Evolutionary conservation across 371 early-diverging fungal genomes (phyloP).

Genomic region (Thermomucor indicae-seudaticae): DNA sequence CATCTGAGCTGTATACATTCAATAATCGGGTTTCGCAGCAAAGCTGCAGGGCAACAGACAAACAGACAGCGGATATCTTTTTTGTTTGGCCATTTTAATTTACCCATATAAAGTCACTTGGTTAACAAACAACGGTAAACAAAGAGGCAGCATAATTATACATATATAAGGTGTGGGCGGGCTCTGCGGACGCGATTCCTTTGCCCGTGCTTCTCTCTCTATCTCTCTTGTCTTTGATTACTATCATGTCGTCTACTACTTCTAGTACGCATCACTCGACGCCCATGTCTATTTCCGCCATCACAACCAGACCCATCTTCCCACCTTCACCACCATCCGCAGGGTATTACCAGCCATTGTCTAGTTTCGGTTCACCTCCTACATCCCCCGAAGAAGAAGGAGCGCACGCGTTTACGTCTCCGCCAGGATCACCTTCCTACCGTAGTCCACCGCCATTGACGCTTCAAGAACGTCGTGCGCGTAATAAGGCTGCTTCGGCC

Average conservation of each 20-base stretch:
- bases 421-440: slow-evolving; percentile 37
- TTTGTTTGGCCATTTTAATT: too few species aligned
- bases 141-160: too few species aligned
- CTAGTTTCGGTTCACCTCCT: slow-evolving; percentile 10
- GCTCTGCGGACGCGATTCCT: too few species aligned
- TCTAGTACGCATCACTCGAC: not conserved
- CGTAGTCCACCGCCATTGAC: slow-evolving; percentile 35
- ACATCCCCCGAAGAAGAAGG: slow-evolving; percentile 1
- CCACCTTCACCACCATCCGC: slow-evolving; percentile 20
- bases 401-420: slow-evolving; percentile 17
- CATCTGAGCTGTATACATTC: too few species aligned
- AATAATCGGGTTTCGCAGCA: too few species aligned
- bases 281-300: slow-evolving; percentile 38
- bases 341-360: slow-evolving; percentile 12
- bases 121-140: too few species aligned
- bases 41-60: too few species aligned
- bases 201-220: not conserved
- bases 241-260: too few species aligned
- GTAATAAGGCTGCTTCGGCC: slow-evolving; percentile 64
- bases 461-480: slow-evolving; percentile 49
- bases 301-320: slow-evolving; percentile 18
- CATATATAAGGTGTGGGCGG: too few species aligned
- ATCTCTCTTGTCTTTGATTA: not conserved
- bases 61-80: too few species aligned
- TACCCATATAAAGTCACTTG: too few species aligned